These are phyloP conservation scores for Rhynchospora pubera DNA, from an alignment of 176 grass and related monocot species.

Conservation along the genomic window DNA sequence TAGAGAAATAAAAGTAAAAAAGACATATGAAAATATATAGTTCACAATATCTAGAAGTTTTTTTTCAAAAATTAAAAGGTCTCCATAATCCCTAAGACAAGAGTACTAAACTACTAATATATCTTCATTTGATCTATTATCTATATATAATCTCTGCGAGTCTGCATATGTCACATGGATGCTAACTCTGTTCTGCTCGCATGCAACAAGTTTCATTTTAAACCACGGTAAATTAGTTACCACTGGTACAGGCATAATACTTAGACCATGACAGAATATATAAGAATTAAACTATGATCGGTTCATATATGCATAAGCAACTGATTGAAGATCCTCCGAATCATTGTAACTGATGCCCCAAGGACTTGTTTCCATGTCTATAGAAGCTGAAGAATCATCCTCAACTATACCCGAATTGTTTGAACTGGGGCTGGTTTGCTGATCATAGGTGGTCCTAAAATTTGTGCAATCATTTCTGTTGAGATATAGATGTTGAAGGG, in stretches of 20 bases:
- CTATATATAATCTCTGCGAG: too few relatives aligned
- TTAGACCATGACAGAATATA: neutral
- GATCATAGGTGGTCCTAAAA: neutral
- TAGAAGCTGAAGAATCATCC: slow-evolving; percentile 10
- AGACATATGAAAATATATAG: neutral
- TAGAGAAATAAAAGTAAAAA: neutral
- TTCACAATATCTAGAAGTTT: neutral
- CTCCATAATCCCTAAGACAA: neutral
- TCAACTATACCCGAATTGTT: slow-evolving; percentile 10
- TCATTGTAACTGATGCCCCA: slow-evolving; percentile 12
- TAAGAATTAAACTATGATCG: neutral
- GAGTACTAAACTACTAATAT: neutral
- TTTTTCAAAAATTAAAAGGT: neutral
- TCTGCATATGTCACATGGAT: neutral
- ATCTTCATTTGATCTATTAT: neutral
- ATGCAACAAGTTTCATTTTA: slow-evolving; percentile 9
- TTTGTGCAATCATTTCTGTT: slow-evolving; percentile 1
- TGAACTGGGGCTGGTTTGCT: slow-evolving; percentile 1
- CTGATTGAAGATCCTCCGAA: slow-evolving; percentile 16
- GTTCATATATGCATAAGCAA: slow-evolving; percentile 22
- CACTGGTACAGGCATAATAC: neutral
- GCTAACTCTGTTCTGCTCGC: neutral
- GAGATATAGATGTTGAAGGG: neutral
- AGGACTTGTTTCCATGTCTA: slow-evolving; percentile 16
- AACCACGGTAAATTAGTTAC: neutral